phyloP scores from a whole-genome alignment of 495 filamentous ascomycete genomes.

The Aspergillus baeticus region DNA sequence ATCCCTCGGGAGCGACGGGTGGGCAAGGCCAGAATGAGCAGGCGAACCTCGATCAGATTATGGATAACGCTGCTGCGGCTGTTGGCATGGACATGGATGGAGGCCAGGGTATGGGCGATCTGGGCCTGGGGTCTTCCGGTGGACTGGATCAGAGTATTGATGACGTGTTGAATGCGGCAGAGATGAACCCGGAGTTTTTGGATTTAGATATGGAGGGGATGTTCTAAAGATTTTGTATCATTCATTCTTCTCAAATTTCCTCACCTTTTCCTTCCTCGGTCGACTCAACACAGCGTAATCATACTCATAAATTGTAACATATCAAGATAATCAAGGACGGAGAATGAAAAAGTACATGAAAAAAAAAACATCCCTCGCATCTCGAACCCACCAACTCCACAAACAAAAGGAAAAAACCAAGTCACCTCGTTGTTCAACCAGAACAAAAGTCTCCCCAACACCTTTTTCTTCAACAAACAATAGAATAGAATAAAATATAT shows the following conservation, averaged over 20 bases:
- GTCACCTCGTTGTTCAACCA: background rate
- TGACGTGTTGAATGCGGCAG: constrained; percentile 47
- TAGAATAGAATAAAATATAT: too few relatives aligned
- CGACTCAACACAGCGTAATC: too few relatives aligned
- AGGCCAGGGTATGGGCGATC: constrained; percentile 29
- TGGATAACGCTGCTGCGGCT: constrained; percentile 43
- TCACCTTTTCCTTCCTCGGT: too few relatives aligned
- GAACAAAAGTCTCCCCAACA: too few relatives aligned
- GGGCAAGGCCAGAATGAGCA: constrained; percentile 27
- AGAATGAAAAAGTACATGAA: too few relatives aligned
- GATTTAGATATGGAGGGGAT: constrained; percentile 52
- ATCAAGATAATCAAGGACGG: background rate
- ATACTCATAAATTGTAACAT: background rate
- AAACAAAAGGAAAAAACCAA: too few relatives aligned
- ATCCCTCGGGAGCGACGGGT: constrained; percentile 18
- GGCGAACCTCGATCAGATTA: constrained; percentile 47
- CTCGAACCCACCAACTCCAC: too few relatives aligned
- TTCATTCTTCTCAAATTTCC: background rate
- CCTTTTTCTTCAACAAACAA: too few relatives aligned
- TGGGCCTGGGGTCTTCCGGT: constrained; percentile 17
- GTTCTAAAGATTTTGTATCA: constrained; percentile 24
- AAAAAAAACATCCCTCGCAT: too few relatives aligned
- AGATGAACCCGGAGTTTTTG: constrained; percentile 51
- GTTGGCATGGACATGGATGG: constrained; percentile 29
- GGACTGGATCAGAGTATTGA: constrained; percentile 44